Evolutionary conservation across 2,329 filamentous ascomycete genomes (phyloP), one percentile per base, ranked within the genome.

Genomic region (Fusarium globosum): DNA sequence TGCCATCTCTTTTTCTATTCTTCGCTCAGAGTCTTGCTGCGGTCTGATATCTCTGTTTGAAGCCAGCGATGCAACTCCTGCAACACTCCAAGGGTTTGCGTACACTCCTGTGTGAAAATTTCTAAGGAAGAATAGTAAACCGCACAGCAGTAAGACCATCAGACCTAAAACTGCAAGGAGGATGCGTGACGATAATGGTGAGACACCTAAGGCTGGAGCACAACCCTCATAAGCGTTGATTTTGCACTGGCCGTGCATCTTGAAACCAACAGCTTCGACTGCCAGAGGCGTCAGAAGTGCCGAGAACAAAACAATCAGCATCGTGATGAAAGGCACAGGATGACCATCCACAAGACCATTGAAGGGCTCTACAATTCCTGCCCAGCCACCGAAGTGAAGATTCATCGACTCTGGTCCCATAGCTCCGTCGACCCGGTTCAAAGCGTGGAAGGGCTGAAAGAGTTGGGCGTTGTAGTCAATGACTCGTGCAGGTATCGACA

Each of bases 361-460:
- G 28, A 84, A 72, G 0, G 85, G 84, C 6, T 79, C 77, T 3
- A 82, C 15, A 12, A 86, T 77, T 11, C 81, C 81, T 15, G 79
- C 77, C 61, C 82, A 73, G 0, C 85, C 84, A 7, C 74, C 65
- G 36, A 85, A 86, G 63, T 84, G 80, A 14, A 86, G 79, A 9
- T 82, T 85, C 58, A 87, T 79, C 1, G 85, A 86, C 45, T 85
- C 80, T 2, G 77, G 72, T 0, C 86, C 86, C 1, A 76, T 61
- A 0, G 83, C 83, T 6, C 86, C 86, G 9, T 79, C 74, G 0
- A 78, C 70, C 12, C 73, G 78, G n/a, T 83, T 80, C 35, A 88
- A 77, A 8, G 83, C 80, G 61, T 85, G 82, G 71, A 87, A 87
- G 6, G 85, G 85, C 62, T 85, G 83, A 56, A 84, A 85, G 2